Evolutionary conservation across 805 yeast species (phyloP), one percentile per base, ranked within the genome.

Genomic region (Candida tallmaniae): DNA sequence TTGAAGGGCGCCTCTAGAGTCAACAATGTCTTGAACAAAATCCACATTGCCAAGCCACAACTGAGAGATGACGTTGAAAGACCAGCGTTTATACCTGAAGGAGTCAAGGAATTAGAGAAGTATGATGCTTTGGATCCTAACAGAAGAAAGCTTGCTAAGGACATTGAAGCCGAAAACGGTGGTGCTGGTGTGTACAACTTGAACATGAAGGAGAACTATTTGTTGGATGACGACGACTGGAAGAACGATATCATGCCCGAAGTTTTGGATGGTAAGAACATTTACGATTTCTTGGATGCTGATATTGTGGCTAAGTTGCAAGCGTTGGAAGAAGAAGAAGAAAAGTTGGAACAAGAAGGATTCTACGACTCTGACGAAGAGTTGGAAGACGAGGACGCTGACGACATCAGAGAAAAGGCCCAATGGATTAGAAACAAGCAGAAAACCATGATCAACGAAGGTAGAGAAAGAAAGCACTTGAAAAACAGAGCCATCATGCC

Each of bases 141-240:
- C 54, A 79, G 95, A 60, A 76, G 88, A 56, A 71, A 53, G 47
- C 74, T 93, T 52, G 88, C 95, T 25, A 76, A 86, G 54, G 97
- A 93, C 56, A 70, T 88, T 43, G 98, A 93, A 68, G 82, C 74
- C 32, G 96, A 83, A 58, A 86, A 93, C 52, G 98, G 98, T 57
- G 98, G 98, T 58, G 97, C 98, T 28, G 98, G 98, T 73, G 98
- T 93, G 23, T 93, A 68, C 73, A 93, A 88, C 68, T 77, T 93
- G 56, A 88, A 93, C 68, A 72, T 93, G 66, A 86, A 88, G 60
- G 97, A 90, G 56, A 83, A 81, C 54, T 93, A 94, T 63, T 48
- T 93, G 42, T 71, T 93, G 49, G 98, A 90, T 48, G 90, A 93
- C 57, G 97, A 90, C 34, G 94, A 86, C 45, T 93, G 99, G 99